Base-by-base conservation (phyloP, 495 filamentous ascomycete genomes). In the Glonium stellatum region DNA sequence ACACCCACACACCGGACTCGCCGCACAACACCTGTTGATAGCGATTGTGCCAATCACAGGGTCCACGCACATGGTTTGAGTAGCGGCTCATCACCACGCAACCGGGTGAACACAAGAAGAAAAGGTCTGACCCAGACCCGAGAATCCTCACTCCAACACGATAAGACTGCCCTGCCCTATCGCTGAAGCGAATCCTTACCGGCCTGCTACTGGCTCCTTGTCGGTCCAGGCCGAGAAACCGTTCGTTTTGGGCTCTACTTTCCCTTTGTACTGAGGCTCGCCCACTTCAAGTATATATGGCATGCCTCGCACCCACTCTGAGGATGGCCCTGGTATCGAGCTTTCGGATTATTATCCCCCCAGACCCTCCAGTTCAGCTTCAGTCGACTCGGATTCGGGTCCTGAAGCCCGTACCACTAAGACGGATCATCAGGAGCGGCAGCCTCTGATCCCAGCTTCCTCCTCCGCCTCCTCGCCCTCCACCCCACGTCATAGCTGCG, bases 371-470 rank as follows among this genome's bases (percentile, higher is more conserved):
- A 22, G 48, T 27, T 15, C 21, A 37, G 53, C 53, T 55, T 55
- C 53, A 39, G 25, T 21, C 53, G 53, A 51, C 48, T 22, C 18
- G 5, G 19, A 51, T 23, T 31, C 5, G 48, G 48, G 23, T 27
- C 23, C 48, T 51, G 48, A 51, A 51, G 48, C 48, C 10, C 5
- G 18, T 15, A 9, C 13, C 6, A 12, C 19, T 25, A 51, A 18
- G 9, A 25, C 23, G 48, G 48, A 55, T 55, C 53, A 0, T n/a
- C 53, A 55, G 9, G 65, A 67, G 51, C 65, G 57, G 13, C n/a
- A 52, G 31, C 62, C 65, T 58, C 58, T 67, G 48, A 63, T 67
- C 53, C 35, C 44, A 21, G 27, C 21, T n/a, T 36, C 64, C 31
- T 60, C 57, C 0, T 60, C 61, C n/a, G n/a, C n/a, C 5, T 52